Conservation (phyloP, 2,329 filamentous ascomycete genomes). For the Neopestalotiopsis sp. region DNA sequence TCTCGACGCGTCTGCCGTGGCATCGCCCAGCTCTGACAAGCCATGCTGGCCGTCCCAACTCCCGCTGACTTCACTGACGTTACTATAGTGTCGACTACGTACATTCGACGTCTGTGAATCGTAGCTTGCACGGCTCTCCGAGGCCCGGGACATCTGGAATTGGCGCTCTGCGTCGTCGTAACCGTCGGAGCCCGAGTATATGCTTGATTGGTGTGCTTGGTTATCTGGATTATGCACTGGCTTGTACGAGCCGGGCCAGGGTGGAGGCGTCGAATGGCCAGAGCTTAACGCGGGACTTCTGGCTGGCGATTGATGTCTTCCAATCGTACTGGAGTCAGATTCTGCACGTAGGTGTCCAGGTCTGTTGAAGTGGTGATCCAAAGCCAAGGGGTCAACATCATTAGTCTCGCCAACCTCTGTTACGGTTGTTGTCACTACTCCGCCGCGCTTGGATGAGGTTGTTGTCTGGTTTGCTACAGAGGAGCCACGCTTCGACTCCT, state of each 20-base stretch:
- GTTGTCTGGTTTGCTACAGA: constrained; percentile 37
- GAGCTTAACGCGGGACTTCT: constrained; percentile 27
- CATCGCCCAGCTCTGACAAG: constrained; percentile 43
- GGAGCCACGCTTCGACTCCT: constrained; percentile 40
- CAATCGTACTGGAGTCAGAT: constrained; percentile 26
- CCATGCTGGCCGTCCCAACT: constrained; percentile 33
- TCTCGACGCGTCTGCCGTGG: constrained; percentile 40
- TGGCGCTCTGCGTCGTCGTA: constrained; percentile 29
- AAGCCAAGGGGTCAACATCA: constrained; percentile 45
- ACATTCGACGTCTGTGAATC: constrained; percentile 43
- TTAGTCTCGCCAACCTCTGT: constrained; percentile 45
- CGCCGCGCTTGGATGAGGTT: constrained; percentile 42
- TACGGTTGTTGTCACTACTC: constrained; percentile 40
- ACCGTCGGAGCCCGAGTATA: constrained; percentile 30
- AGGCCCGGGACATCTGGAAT: constrained; percentile 24
- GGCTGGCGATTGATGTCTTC: constrained; percentile 23
- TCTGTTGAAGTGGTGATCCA: constrained; percentile 7
- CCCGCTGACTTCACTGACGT: constrained; percentile 48
- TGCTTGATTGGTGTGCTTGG: constrained; percentile 32
- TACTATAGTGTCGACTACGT: constrained; percentile 47
- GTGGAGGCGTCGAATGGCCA: constrained; percentile 27
- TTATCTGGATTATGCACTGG: constrained; percentile 25
- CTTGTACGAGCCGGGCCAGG: constrained; percentile 26
- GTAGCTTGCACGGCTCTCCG: constrained; percentile 31
- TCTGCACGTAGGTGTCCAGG: constrained; percentile 24